phyloP scores from a whole-genome alignment of 352 stramenopile species.

The Globisporangium emineosum region DNA sequence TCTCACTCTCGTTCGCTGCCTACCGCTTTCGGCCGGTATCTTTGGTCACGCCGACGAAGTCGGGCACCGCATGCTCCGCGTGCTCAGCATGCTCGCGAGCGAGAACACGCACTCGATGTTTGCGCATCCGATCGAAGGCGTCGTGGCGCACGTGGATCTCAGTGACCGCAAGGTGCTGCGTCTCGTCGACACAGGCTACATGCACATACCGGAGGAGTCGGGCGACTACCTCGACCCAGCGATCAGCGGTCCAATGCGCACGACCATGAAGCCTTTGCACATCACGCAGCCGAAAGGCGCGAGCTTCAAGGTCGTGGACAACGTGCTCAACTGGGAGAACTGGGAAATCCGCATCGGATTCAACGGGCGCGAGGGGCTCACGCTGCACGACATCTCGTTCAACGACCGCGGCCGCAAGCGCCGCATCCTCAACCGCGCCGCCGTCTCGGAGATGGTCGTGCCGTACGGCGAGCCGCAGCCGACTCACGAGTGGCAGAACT shows the following conservation, averaged over 20 bases:
- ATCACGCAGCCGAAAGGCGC: constrained; percentile 74
- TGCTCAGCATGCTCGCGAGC: constrained; percentile 40
- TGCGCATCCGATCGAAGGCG: constrained; percentile 40
- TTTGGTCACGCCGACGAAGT: constrained; percentile 38
- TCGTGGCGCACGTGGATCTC: constrained; percentile 46
- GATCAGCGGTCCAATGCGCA: constrained; percentile 37
- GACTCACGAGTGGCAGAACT: constrained; percentile 78
- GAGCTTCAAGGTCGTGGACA: constrained; percentile 67
- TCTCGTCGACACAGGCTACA: constrained; percentile 43
- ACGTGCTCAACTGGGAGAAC: constrained; percentile 75
- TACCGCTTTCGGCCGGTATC: constrained; percentile 43
- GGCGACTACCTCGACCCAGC: constrained; percentile 43
- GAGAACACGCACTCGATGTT: constrained; percentile 51
- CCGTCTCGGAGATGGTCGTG: constrained; percentile 85
- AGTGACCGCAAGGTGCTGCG: constrained; percentile 37
- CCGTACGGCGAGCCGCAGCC: constrained; percentile 73
- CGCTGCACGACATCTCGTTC: constrained; percentile 68
- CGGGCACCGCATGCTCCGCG: constrained; percentile 42
- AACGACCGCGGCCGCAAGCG: constrained; percentile 34
- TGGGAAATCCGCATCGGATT: constrained; percentile 82
- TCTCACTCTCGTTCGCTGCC: constrained; percentile 34
- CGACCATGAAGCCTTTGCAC: constrained; percentile 56
- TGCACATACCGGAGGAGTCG: constrained; percentile 39
- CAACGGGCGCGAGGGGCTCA: constrained; percentile 77
- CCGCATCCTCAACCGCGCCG: constrained; percentile 62